Conservation (phyloP, 441 rosid species). For the Brassica balearica region DNA sequence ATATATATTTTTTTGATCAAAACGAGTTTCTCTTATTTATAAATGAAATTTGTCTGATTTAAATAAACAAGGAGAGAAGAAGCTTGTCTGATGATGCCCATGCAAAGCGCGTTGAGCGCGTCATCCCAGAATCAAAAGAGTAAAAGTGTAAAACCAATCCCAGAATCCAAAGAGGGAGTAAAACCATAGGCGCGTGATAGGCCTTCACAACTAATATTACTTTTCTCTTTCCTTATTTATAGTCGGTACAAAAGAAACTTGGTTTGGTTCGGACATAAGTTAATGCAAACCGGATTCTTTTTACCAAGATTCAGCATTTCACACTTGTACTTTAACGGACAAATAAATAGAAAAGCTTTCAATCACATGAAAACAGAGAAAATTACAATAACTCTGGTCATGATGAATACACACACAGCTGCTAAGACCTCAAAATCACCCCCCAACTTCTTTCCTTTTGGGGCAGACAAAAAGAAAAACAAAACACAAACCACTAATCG, state of each 20-base stretch:
- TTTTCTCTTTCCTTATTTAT: too few relatives aligned
- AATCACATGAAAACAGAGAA: constrained; percentile 24
- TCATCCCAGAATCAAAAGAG: too few relatives aligned
- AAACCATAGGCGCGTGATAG: too few relatives aligned
- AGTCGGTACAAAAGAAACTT: background rate
- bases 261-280: background rate
- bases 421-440: constrained; percentile 33
- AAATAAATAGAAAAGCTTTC: constrained; percentile 1
- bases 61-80: too few relatives aligned
- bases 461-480: constrained; percentile 23
- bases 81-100: too few relatives aligned
- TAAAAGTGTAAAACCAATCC: too few relatives aligned
- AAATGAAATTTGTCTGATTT: too few relatives aligned
- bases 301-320: background rate
- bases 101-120: too few relatives aligned
- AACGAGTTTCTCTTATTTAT: too few relatives aligned
- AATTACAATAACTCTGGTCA: constrained; percentile 38
- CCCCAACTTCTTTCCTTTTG: constrained; percentile 35
- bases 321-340: background rate
- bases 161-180: too few relatives aligned
- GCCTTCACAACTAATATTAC: too few relatives aligned
- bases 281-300: background rate
- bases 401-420: constrained; percentile 23
- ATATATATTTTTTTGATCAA: too few relatives aligned
- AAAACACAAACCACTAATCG: background rate